Evolutionary conservation across 2,329 filamentous ascomycete species (phyloP).

Genomic region (Periconia sp.): DNA sequence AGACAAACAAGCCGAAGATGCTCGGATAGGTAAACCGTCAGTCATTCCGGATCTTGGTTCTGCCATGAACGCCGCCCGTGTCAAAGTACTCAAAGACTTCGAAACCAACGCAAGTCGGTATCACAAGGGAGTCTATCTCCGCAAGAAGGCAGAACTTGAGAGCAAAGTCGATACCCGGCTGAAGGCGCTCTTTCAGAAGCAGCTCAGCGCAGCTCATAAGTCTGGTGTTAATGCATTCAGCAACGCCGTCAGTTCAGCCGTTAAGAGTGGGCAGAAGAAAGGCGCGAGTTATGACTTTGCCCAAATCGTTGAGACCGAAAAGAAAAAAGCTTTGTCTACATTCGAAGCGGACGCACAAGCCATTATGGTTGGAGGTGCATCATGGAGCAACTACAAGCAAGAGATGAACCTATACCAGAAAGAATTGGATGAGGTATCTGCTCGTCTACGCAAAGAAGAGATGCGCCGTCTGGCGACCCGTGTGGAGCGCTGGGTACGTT

Average conservation of each 20-base stretch:
- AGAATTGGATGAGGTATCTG: slow-evolving; percentile 88
- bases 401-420: slow-evolving; percentile 83
- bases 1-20: slow-evolving; percentile 78
- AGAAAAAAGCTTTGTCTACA: slow-evolving; percentile 72
- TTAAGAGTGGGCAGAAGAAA: slow-evolving; percentile 92
- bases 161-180: slow-evolving; percentile 86
- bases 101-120: slow-evolving; percentile 91
- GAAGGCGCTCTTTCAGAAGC: slow-evolving; percentile 86
- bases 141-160: slow-evolving; percentile 85
- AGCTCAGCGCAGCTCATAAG: slow-evolving; percentile 88
- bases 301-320: slow-evolving; percentile 86
- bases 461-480: slow-evolving; percentile 91
- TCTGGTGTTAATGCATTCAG: slow-evolving; percentile 82
- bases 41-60: slow-evolving; percentile 78
- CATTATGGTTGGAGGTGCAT: slow-evolving; percentile 76
- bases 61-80: slow-evolving; percentile 73
- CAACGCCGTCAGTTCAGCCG: slow-evolving; percentile 82
- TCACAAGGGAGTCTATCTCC: slow-evolving; percentile 91
- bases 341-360: slow-evolving; percentile 79
- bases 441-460: slow-evolving; percentile 86
- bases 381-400: slow-evolving; percentile 87
- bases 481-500: slow-evolving; percentile 92
- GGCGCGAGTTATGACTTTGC: slow-evolving; percentile 93
- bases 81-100: slow-evolving; percentile 80
- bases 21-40: slow-evolving; percentile 72